Conservation (phyloP, 176 grass and related monocot genomes). For the Oryza officinalis region DNA sequence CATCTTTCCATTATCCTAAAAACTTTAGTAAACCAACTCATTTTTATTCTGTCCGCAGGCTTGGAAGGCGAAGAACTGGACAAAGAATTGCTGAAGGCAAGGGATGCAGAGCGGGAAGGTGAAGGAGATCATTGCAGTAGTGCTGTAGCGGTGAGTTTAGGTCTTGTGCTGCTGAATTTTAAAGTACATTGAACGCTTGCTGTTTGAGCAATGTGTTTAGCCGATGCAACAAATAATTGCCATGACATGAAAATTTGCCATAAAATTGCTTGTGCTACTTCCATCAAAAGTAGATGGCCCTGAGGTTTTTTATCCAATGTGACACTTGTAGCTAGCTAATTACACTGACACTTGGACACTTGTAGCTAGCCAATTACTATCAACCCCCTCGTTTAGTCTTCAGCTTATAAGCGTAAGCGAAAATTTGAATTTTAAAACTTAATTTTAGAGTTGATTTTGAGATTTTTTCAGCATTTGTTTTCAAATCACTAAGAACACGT, state of each 20-base stretch:
- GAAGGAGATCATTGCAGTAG: neutral
- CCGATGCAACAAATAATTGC: neutral
- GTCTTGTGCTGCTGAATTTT: neutral
- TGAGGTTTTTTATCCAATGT: neutral
- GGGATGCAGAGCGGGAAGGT: neutral
- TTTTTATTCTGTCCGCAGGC: neutral
- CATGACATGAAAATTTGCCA: neutral
- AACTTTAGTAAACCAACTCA: constrained; percentile 12
- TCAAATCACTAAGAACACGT: no score
- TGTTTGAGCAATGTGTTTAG: neutral
- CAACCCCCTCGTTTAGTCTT: no score
- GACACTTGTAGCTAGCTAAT: neutral
- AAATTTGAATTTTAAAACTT: no score
- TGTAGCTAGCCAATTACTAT: neutral
- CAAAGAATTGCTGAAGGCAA: neutral
- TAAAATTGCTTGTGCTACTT: neutral
- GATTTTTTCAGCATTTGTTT: no score
- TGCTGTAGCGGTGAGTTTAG: neutral
- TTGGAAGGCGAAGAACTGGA: neutral
- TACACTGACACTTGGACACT: neutral
- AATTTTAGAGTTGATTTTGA: no score
- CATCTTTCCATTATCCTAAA: neutral
- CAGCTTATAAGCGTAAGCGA: no score
- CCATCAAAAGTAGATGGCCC: neutral
- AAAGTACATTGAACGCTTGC: neutral